Evolutionary conservation across 495 filamentous ascomycete species (phyloP), one percentile per base, ranked within the genome.

Genomic region (Aspergillus asperescens): DNA sequence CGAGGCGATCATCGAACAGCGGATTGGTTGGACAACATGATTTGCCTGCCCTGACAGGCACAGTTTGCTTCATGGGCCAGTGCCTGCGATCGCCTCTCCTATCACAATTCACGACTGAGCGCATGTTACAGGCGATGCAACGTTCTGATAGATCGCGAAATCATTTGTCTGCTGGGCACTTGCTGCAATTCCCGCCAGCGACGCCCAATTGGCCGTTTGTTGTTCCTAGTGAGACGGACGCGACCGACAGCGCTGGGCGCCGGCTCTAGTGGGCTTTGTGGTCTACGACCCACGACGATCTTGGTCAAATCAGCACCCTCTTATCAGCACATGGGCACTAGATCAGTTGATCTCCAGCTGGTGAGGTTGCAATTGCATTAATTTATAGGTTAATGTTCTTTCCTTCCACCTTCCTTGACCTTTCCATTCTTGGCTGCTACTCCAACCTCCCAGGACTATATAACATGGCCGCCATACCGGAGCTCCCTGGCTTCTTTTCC

Each of bases 271-370:
- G n/a, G n/a, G n/a, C n/a, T n/a, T n/a, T n/a, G n/a, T n/a, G n/a
- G n/a, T n/a, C n/a, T n/a, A n/a, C n/a, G n/a, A n/a, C n/a, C n/a
- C n/a, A n/a, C n/a, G 50, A 37, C 24, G 31, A 58, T 44, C 44
- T 44, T 19, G 23, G 37, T 51, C 59, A 52, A 72, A 72, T 72
- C 64, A 69, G 59, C 51, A 27, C n/a, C 12, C 54, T 52, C 53
- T 69, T 64, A 62, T 62, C 63, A 54, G 48, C 13, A 57, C 69
- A 72, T 70, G 67, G 66, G 69, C 52, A 47, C 62, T n/a, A n/a
- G n/a, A n/a, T n/a, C n/a, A n/a, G n/a, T n/a, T 52, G 48, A 37
- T 41, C 44, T 24, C 44, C 44, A 55, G 20, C 16, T 35, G 32
- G 48, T 50, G 45, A 37, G 39, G 53, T n/a, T 44, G 46, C 16